phyloP scores from a whole-genome alignment of 306 rosid species.

The Medicago ruthenica region DNA sequence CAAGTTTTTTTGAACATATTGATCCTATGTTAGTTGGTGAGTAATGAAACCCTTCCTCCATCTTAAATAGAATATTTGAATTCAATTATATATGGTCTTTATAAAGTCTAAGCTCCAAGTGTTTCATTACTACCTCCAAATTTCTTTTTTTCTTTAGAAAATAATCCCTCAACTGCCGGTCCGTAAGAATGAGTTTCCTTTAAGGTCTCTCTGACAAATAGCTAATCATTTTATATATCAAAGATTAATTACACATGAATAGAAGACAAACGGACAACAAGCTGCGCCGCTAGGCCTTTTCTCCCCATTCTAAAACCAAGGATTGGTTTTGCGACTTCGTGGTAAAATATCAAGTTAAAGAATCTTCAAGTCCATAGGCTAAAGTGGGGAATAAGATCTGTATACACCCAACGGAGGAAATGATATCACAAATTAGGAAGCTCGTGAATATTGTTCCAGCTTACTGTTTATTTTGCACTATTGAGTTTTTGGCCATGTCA shows the following conservation, averaged over 20 bases:
- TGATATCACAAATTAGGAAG: neutral
- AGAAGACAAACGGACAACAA: too few species aligned
- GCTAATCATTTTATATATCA: too few species aligned
- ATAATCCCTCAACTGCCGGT: slow-evolving; percentile 18
- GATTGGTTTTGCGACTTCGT: neutral
- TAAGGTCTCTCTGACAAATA: neutral
- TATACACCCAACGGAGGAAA: neutral
- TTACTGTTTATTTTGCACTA: neutral
- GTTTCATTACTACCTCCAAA: neutral
- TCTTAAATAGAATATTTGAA: neutral
- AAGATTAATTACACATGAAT: too few species aligned
- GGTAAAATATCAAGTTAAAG: neutral
- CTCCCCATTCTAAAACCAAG: neutral
- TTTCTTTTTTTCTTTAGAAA: slow-evolving; percentile 6
- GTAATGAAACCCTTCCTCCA: slow-evolving; percentile 7
- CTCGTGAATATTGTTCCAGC: neutral
- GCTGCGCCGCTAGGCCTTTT: too few species aligned
- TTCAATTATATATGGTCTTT: neutral
- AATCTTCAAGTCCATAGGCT: neutral
- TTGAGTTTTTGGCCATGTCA: neutral
- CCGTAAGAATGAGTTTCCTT: neutral
- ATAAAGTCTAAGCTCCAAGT: neutral
- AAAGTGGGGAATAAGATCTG: neutral
- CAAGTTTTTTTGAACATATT: slow-evolving; percentile 31
- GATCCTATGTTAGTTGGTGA: slow-evolving; percentile 34